These are phyloP conservation scores for Psilocybe cubensis DNA, from an alignment of 768 basidiomycete genomes.

Conservation along the genomic window DNA sequence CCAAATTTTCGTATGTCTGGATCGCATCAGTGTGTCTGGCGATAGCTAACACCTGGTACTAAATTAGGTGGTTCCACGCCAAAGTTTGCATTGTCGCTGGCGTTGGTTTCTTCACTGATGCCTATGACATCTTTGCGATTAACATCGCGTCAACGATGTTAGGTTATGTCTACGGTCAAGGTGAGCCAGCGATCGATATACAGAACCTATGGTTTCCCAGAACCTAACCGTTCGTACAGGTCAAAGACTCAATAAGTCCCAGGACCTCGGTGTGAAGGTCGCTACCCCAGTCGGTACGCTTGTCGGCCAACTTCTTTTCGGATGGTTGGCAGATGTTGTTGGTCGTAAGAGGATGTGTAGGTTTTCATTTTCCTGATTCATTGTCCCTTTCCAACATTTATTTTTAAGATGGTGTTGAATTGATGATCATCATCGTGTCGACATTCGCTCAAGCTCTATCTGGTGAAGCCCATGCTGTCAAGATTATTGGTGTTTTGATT, in stretches of 20 bases:
- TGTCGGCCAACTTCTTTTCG: slow-evolving; percentile 77
- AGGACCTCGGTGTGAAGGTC: slow-evolving; percentile 78
- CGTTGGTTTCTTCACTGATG: slow-evolving; percentile 91
- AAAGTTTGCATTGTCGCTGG: slow-evolving; percentile 75
- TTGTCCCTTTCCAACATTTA: background rate
- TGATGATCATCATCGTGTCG: slow-evolving; percentile 81
- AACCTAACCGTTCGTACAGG: slow-evolving; percentile 22
- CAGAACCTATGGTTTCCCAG: background rate
- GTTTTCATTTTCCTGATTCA: slow-evolving; percentile 25
- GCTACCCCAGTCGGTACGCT: slow-evolving; percentile 79
- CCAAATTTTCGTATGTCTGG: slow-evolving; percentile 71
- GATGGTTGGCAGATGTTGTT: slow-evolving; percentile 77
- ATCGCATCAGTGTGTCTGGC: background rate
- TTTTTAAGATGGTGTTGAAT: slow-evolving; percentile 62
- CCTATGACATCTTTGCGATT: slow-evolving; percentile 92
- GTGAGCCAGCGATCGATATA: slow-evolving; percentile 20
- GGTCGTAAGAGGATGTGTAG: slow-evolving; percentile 83
- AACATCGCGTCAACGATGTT: slow-evolving; percentile 85
- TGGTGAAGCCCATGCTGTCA: slow-evolving; percentile 65
- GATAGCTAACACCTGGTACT: background rate
- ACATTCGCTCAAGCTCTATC: slow-evolving; percentile 83
- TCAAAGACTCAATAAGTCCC: slow-evolving; percentile 54
- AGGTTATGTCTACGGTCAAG: slow-evolving; percentile 73
- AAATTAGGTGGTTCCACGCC: slow-evolving; percentile 74
- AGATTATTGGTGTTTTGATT: slow-evolving; percentile 75